Evolutionary conservation across 2,329 filamentous ascomycete species (phyloP).

Genomic region (Dactylellina haptotyla): DNA sequence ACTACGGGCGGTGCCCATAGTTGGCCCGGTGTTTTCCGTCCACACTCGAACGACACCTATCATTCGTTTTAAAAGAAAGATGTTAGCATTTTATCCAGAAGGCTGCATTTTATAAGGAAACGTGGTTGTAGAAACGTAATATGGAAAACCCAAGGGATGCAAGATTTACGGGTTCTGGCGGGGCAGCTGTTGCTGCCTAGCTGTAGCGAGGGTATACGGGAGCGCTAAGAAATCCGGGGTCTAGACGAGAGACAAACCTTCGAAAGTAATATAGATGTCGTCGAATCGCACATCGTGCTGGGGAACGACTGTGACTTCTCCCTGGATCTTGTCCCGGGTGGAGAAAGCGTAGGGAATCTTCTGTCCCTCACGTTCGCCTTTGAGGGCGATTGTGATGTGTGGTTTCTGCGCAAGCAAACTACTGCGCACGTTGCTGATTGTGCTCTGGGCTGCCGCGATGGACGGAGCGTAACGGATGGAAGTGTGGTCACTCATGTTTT

Average conservation of each 20-base stretch:
- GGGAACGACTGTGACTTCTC: constrained; percentile 66
- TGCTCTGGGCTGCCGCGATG: constrained; percentile 30
- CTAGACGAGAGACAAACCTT: constrained; percentile 63
- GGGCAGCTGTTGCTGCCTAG: constrained; percentile 41
- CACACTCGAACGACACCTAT: constrained; percentile 57
- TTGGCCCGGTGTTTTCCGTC: constrained; percentile 56
- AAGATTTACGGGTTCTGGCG: constrained; percentile 6
- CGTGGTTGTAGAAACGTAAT: too few species aligned
- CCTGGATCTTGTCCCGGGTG: constrained; percentile 69
- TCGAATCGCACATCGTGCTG: constrained; percentile 69
- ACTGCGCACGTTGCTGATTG: constrained; percentile 32
- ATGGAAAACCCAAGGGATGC: too few species aligned
- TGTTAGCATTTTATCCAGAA: constrained; percentile 7
- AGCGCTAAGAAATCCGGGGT: constrained; percentile 46
- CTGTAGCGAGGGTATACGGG: constrained; percentile 48
- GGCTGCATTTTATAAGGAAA: constrained; percentile 3
- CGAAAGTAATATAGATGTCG: constrained; percentile 69
- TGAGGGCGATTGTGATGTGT: constrained; percentile 55
- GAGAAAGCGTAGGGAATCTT: constrained; percentile 60
- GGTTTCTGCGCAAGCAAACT: constrained; percentile 39
- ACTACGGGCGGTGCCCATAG: constrained; percentile 55
- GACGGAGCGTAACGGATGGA: constrained; percentile 48
- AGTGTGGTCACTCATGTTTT: constrained; percentile 35
- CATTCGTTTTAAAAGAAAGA: neutral
- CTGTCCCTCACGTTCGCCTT: constrained; percentile 53